Conservation (phyloP, 352 stramenopile species). For the Blastocystis sp. region DNA sequence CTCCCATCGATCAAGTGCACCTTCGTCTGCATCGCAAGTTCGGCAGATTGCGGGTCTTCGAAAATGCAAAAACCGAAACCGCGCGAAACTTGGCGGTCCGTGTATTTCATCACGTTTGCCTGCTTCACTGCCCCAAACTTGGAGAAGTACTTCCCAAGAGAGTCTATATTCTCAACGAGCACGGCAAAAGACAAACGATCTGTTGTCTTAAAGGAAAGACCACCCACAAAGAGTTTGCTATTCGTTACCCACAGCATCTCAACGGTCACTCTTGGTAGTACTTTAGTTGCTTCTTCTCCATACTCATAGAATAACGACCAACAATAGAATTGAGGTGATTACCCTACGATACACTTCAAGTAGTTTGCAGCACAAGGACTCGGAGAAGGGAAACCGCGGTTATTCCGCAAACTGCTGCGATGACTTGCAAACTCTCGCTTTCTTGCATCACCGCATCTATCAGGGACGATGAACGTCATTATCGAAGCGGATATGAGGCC, state of each 20-base stretch:
- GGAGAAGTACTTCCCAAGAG: conserved; percentile 55
- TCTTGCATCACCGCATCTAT: neutral
- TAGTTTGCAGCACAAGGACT: too few species aligned
- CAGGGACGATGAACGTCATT: neutral
- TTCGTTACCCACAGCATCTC: neutral
- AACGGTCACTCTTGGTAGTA: conserved; percentile 52
- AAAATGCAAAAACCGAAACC: conserved; percentile 69
- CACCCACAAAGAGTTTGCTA: conserved; percentile 63
- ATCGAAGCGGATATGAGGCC: conserved; percentile 44
- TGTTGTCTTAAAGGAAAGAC: conserved; percentile 66
- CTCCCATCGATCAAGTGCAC: conserved; percentile 50
- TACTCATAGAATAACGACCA: conserved; percentile 24
- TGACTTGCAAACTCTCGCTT: neutral
- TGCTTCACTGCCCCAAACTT: conserved; percentile 57
- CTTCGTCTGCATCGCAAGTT: conserved; percentile 61
- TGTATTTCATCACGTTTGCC: conserved; percentile 67
- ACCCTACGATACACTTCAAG: neutral
- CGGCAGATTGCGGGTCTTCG: conserved; percentile 48
- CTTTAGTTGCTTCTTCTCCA: conserved; percentile 58
- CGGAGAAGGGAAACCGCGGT: neutral
- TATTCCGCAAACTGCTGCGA: neutral
- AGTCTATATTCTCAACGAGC: conserved; percentile 19
- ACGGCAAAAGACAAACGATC: conserved; percentile 4
- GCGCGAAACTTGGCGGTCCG: conserved; percentile 56
- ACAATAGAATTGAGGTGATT: neutral